Evolutionary conservation across 768 basidiomycete species (phyloP), one percentile per base, ranked within the genome.

Genomic region (Pisolithus albus): DNA sequence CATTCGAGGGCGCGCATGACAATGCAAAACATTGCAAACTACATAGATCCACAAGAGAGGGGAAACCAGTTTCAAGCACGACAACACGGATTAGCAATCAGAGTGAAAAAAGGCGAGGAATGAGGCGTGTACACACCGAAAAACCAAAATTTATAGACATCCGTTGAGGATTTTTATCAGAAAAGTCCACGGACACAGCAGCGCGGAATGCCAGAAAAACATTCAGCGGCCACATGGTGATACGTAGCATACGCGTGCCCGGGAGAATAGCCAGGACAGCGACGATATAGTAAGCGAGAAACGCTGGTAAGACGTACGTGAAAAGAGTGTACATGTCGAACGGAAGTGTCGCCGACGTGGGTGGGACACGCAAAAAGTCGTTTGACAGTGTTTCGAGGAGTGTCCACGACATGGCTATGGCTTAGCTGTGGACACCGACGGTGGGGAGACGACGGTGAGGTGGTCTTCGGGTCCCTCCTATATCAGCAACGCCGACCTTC

Each of bases 221-320:
- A 3, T 76, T 71, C 21, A 77, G 47, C 2, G 78, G 77, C 37
- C 79, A 68, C 18, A 80, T 53, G 8, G 72, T 72, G 45, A 79
- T 52, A 38, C 80, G 76, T 39, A 75, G 59, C 7, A 57, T 47
- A 24, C 70, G 69, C 0, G 80, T 81, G 15, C 68, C 61, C 0
- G 78, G 77, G 4, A 71, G 61, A 23, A 77, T 62, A 6, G 78
- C 75, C 49, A 83, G 71, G 36, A 76, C 60, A 15, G 81, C 80
- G 18, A 73, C 71, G 15, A 61, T 55, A 64, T 77, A 76, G 61
- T 80, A 81, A 52, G 69, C 68, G 9, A 76, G 41, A 1, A 77
- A 19, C 9, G 73, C 67, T 6, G 76, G 77, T 19, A 76, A 51
- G 41, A 78, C 47, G 51, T 72, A 65, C 21, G 62, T 65, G 37